Evolutionary conservation across 1,284 basidiomycete genomes (phyloP).

Genomic region (Malassezia equina): DNA sequence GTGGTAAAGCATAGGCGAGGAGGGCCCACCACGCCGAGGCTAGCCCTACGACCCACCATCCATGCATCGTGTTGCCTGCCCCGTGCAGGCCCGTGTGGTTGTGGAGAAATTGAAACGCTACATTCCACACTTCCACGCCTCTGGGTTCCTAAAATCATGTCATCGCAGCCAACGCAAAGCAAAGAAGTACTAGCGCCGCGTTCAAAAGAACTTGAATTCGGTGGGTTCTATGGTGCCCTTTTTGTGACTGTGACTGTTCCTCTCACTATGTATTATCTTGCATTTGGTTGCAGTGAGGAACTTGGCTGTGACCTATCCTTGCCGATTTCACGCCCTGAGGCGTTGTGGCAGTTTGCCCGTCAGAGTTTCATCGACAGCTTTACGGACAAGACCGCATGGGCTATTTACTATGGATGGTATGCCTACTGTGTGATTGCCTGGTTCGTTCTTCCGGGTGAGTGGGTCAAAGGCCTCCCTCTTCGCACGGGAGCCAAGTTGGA

Average conservation of each 20-base stretch:
- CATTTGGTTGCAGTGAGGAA: constrained; percentile 70
- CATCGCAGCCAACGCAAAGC: neutral
- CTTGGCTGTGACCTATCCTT: constrained; percentile 34
- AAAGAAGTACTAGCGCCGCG: constrained; percentile 49
- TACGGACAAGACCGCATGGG: constrained; percentile 67
- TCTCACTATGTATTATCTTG: constrained; percentile 65
- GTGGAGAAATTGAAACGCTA: neutral
- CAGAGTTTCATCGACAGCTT: constrained; percentile 48
- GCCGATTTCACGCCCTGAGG: constrained; percentile 22
- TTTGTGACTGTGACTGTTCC: constrained; percentile 67
- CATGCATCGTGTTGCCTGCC: neutral
- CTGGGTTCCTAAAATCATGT: neutral
- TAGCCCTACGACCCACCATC: neutral
- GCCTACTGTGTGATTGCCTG: constrained; percentile 71
- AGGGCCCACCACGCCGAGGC: neutral
- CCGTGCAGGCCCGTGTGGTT: neutral
- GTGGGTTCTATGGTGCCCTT: constrained; percentile 70
- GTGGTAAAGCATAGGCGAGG: neutral
- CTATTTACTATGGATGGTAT: constrained; percentile 82
- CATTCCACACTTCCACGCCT: neutral
- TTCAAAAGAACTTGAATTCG: constrained; percentile 65
- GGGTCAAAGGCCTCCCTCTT: constrained; percentile 67
- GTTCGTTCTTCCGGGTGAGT: constrained; percentile 74
- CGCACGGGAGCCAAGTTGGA: constrained; percentile 64
- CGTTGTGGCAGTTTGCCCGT: constrained; percentile 18